phyloP scores from a whole-genome alignment of 352 stramenopile species.

The Pythium coloratum region DNA sequence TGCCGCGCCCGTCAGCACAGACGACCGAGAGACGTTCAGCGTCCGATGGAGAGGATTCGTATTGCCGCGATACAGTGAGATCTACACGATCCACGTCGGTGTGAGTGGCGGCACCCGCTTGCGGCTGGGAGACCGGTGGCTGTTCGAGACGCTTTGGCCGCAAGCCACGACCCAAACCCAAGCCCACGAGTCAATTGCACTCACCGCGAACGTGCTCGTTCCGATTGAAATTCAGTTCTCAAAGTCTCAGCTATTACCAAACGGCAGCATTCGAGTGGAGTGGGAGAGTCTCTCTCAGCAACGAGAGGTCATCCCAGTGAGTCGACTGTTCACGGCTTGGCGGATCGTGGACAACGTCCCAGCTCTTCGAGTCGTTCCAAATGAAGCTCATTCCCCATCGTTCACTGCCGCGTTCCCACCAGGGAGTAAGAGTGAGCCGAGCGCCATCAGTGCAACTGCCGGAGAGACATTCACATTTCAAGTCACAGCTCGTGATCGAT shows the following conservation, averaged over 20 bases:
- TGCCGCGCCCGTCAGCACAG: conserved; percentile 29
- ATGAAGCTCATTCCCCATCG: conserved; percentile 12
- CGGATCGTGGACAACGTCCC: conserved; percentile 59
- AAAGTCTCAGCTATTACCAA: conserved; percentile 38
- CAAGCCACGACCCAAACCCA: conserved; percentile 9
- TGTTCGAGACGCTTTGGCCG: conserved; percentile 29
- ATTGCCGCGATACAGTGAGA: conserved; percentile 46
- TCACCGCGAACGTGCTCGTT: conserved; percentile 44
- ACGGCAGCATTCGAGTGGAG: conserved; percentile 37
- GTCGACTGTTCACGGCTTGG: conserved; percentile 53
- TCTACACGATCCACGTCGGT: conserved; percentile 53
- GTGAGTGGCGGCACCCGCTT: conserved; percentile 39
- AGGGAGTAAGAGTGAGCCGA: not conserved
- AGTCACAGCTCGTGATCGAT: conserved; percentile 26
- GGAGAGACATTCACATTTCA: conserved; percentile 15
- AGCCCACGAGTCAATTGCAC: conserved; percentile 14
- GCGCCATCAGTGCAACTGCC: conserved; percentile 9
- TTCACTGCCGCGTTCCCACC: conserved; percentile 24
- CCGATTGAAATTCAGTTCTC: conserved; percentile 51
- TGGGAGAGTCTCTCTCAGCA: conserved; percentile 62
- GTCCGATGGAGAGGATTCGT: conserved; percentile 58
- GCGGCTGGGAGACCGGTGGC: conserved; percentile 18
- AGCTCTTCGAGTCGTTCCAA: conserved; percentile 14
- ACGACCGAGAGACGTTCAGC: conserved; percentile 55
- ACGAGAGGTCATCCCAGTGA: conserved; percentile 41